Evolutionary conservation across 2,329 filamentous ascomycete genomes (phyloP).

Genomic region (Aspergillus pseudoviridinutans): DNA sequence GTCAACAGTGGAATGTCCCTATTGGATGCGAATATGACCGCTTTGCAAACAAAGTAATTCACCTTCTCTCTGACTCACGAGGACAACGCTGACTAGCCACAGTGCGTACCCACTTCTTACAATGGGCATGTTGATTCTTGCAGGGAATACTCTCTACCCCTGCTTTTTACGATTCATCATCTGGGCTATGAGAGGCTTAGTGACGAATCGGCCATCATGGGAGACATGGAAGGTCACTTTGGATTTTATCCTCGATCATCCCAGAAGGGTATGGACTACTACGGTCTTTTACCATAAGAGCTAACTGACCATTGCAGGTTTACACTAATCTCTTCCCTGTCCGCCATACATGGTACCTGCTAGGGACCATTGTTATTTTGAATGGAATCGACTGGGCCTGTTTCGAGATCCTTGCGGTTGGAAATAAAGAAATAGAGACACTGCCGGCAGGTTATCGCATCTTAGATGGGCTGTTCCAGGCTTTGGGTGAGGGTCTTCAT

Average conservation of each 20-base stretch:
- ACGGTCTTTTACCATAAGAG: neutral
- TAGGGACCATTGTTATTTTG: conserved; percentile 57
- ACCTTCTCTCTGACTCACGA: neutral
- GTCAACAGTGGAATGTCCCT: conserved; percentile 54
- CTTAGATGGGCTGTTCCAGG: conserved; percentile 61
- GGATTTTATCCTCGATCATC: conserved; percentile 34
- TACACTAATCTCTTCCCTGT: conserved; percentile 56
- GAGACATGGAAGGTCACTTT: conserved; percentile 29
- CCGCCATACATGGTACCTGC: conserved; percentile 62
- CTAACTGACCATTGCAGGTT: conserved; percentile 18
- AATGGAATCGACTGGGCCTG: conserved; percentile 62
- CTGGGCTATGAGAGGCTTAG: conserved; percentile 44
- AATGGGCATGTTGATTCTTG: conserved; percentile 57
- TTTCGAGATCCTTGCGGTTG: conserved; percentile 63
- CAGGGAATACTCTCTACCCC: conserved; percentile 64
- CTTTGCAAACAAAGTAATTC: conserved; percentile 36
- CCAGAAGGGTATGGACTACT: conserved; percentile 23
- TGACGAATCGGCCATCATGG: conserved; percentile 25
- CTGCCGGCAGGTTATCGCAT: conserved; percentile 54
- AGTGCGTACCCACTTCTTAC: conserved; percentile 41
- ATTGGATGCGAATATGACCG: conserved; percentile 51
- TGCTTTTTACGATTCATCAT: conserved; percentile 59
- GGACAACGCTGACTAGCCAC: conserved; percentile 6
- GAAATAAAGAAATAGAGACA: conserved; percentile 52
- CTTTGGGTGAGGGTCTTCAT: conserved; percentile 44